A percentile compares a stretch with the other conserved stretches of the same genome.
These are phyloP conservation scores for Fusarium miscanthi DNA, from an alignment of 2,329 filamentous ascomycete species.

Conservation along the genomic window DNA sequence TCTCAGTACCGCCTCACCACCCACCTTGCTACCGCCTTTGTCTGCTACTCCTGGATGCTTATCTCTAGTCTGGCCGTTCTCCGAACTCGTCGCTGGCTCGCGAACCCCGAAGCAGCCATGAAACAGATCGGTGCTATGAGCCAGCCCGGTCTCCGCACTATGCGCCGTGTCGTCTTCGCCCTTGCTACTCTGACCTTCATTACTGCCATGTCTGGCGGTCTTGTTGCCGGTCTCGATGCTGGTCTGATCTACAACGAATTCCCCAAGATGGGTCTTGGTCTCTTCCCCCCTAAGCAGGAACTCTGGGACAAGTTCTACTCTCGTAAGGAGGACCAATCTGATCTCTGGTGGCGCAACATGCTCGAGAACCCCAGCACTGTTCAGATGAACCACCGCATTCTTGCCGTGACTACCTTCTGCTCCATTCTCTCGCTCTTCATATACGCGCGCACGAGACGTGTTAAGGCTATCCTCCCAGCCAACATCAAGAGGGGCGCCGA, in stretches of 20 bases:
- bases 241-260: constrained; percentile 99
- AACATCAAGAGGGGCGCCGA: constrained; percentile 75
- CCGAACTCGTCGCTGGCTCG: constrained; percentile 77
- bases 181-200: constrained; percentile 82
- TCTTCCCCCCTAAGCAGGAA: constrained; percentile 84
- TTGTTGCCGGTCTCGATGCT: constrained; percentile 95
- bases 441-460: constrained; percentile 77
- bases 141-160: constrained; percentile 74
- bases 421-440: constrained; percentile 81
- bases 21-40: constrained; percentile 89
- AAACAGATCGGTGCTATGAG: constrained; percentile 71
- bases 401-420: constrained; percentile 89
- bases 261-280: constrained; percentile 88
- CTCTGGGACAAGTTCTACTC: constrained; percentile 89
- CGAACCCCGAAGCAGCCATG: constrained; percentile 71
- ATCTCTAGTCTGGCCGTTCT: constrained; percentile 87
- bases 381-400: constrained; percentile 93
- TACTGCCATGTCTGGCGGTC: constrained; percentile 91
- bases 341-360: constrained; percentile 97
- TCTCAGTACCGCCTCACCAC: constrained; percentile 93
- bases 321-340: constrained; percentile 78
- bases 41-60: constrained; percentile 95
- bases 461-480: constrained; percentile 68
- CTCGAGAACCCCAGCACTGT: constrained; percentile 96
- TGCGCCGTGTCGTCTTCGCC: constrained; percentile 78